Evolutionary conservation across 2,329 filamentous ascomycete genomes (phyloP).

Genomic region (Fusarium siculi): DNA sequence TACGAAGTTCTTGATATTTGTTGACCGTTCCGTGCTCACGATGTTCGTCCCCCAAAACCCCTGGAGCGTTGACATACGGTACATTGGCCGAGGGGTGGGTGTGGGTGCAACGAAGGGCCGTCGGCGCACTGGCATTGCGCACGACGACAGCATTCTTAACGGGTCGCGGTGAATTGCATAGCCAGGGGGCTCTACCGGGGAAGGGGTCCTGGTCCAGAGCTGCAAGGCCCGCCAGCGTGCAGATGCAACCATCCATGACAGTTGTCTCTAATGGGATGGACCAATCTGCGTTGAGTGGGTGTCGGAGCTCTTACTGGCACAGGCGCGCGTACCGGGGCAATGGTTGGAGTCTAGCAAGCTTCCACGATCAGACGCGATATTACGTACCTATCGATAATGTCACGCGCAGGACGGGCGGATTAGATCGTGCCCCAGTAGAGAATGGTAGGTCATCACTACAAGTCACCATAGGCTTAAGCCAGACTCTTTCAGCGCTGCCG

Average conservation of each 20-base stretch:
- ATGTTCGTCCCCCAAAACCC: conserved; percentile 17
- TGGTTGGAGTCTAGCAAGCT: conserved; percentile 39
- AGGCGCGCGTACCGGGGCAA: conserved; percentile 41
- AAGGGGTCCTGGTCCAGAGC: conserved; percentile 34
- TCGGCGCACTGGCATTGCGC: conserved; percentile 11
- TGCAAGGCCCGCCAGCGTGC: conserved; percentile 43
- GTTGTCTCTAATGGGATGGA: conserved; percentile 35
- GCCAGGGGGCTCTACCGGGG: conserved; percentile 38
- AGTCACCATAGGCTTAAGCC: neutral
- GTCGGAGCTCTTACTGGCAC: conserved; percentile 38
- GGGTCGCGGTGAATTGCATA: conserved; percentile 37
- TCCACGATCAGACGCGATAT: conserved; percentile 38
- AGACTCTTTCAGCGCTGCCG: conserved; percentile 37
- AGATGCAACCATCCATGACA: conserved; percentile 42
- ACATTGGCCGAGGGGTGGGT: conserved; percentile 33
- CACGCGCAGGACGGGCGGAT: conserved; percentile 31
- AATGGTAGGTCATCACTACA: conserved; percentile 5
- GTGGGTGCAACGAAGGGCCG: conserved; percentile 32
- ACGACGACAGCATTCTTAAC: conserved; percentile 34
- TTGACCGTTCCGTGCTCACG: neutral
- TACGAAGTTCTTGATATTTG: conserved; percentile 13
- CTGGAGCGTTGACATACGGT: conserved; percentile 41
- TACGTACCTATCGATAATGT: conserved; percentile 38
- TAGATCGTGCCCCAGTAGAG: conserved; percentile 26
- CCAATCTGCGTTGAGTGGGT: conserved; percentile 38